A percentile compares a stretch with the other conserved stretches of the same genome.
These are phyloP conservation scores for Arthromyces matolae DNA, from an alignment of 768 basidiomycete species.

Conservation along the genomic window DNA sequence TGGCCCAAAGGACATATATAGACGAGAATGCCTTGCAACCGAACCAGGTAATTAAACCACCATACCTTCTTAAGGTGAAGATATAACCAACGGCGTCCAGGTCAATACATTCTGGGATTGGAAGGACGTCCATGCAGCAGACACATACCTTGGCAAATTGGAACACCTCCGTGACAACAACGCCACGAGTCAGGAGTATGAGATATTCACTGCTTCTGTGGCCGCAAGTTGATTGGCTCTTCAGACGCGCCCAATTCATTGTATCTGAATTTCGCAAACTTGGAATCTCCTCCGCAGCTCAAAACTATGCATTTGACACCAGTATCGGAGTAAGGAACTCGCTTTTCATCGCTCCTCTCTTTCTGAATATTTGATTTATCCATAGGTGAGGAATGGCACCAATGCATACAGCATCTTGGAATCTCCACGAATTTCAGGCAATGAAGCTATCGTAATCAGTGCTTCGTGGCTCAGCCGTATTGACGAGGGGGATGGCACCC, in stretches of 20 bases:
- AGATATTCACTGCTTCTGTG: slow-evolving; percentile 5
- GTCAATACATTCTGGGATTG: slow-evolving; percentile 91
- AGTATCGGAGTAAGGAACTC: slow-evolving; percentile 46
- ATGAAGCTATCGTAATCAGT: slow-evolving; percentile 87
- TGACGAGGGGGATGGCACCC: slow-evolving; percentile 50
- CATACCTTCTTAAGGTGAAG: background rate
- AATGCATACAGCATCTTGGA: slow-evolving; percentile 82
- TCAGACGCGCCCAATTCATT: slow-evolving; percentile 65
- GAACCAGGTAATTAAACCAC: slow-evolving; percentile 60
- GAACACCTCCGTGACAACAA: slow-evolving; percentile 61
- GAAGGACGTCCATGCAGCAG: slow-evolving; percentile 85
- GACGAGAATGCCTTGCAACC: slow-evolving; percentile 97
- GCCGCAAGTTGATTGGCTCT: slow-evolving; percentile 2
- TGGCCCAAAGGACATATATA: slow-evolving; percentile 73
- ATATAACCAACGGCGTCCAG: slow-evolving; percentile 33
- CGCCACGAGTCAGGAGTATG: slow-evolving; percentile 71
- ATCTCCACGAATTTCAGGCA: slow-evolving; percentile 88
- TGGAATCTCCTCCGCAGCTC: slow-evolving; percentile 68
- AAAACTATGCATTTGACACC: slow-evolving; percentile 59
- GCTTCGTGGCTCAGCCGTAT: slow-evolving; percentile 83
- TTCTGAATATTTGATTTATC: slow-evolving; percentile 1
- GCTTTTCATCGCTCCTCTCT: background rate
- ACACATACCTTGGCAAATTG: slow-evolving; percentile 70
- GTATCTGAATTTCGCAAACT: slow-evolving; percentile 64
- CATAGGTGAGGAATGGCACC: slow-evolving; percentile 55